Percentiles rank a stretch among this genome's conserved stretches.
Conservation (phyloP, 805 yeast genomes). For the Pichia eremophila region DNA sequence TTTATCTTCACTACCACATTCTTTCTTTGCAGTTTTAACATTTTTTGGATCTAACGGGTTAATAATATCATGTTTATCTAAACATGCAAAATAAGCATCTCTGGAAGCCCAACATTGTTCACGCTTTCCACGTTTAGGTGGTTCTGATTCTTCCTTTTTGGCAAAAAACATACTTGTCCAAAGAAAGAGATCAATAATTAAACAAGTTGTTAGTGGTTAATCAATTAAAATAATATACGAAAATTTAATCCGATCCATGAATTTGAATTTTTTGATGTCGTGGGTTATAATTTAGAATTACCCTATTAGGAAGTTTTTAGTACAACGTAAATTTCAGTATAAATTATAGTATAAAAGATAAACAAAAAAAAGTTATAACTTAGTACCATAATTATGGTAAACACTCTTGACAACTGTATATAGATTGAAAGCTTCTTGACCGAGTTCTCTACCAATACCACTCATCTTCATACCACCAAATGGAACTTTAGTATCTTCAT, state of each 20-base stretch:
- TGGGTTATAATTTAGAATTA: too few relatives aligned
- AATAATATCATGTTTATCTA: constrained; percentile 55
- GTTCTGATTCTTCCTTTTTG: constrained; percentile 22
- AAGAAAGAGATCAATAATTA: too few relatives aligned
- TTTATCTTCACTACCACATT: constrained; percentile 50
- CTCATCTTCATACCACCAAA: constrained; percentile 76
- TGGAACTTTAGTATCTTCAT: constrained; percentile 55
- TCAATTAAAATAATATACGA: too few relatives aligned
- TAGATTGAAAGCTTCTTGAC: constrained; percentile 58
- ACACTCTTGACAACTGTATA: constrained; percentile 73
- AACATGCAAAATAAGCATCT: constrained; percentile 67
- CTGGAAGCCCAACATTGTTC: constrained; percentile 85
- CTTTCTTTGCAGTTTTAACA: constrained; percentile 30
- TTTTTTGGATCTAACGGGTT: constrained; percentile 54
- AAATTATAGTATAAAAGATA: too few relatives aligned
- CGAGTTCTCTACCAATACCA: constrained; percentile 77
- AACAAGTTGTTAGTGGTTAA: too few relatives aligned
- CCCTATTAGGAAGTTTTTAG: too few relatives aligned
- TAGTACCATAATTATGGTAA: constrained; percentile 40
- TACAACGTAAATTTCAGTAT: too few relatives aligned
- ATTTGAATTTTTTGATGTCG: too few relatives aligned
- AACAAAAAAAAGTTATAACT: constrained; percentile 13
- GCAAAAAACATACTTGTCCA: constrained; percentile 3
- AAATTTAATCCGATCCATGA: too few relatives aligned
- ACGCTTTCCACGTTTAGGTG: constrained; percentile 55